Evolutionary conservation across 192 early-diverging fungal genomes (phyloP).

Genomic region (Podila minutissima): DNA sequence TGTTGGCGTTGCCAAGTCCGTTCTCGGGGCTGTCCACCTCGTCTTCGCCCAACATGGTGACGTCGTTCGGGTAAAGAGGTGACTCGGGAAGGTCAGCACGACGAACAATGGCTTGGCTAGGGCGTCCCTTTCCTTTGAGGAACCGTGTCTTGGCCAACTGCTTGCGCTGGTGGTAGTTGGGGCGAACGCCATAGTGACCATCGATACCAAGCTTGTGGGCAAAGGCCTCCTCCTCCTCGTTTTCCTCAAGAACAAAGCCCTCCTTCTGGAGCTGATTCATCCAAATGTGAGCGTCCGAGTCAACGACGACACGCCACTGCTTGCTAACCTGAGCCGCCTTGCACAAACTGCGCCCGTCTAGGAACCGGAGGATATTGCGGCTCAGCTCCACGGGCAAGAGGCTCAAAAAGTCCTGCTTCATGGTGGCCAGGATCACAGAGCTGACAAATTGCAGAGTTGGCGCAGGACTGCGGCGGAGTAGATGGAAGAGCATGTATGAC

Average conservation of each 20-base stretch:
- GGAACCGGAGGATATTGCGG: constrained; percentile 82
- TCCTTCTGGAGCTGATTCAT: constrained; percentile 54
- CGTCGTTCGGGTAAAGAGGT: constrained; percentile 44
- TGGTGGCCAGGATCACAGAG: constrained; percentile 85
- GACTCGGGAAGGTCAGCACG: constrained; percentile 35
- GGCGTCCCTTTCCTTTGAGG: constrained; percentile 36
- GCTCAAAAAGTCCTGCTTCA: constrained; percentile 92
- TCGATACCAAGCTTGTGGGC: constrained; percentile 46
- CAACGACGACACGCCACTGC: constrained; percentile 81
- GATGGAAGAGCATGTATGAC: constrained; percentile 88
- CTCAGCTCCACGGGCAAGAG: constrained; percentile 75
- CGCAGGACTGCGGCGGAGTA: constrained; percentile 84
- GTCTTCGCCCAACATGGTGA: constrained; percentile 46
- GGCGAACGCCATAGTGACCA: constrained; percentile 46
- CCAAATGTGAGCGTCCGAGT: constrained; percentile 71
- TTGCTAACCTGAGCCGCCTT: constrained; percentile 84
- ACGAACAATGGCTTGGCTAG: constrained; percentile 20
- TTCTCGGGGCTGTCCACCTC: constrained; percentile 14
- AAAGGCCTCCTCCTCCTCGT: constrained; percentile 51
- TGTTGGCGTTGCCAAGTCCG: not conserved
- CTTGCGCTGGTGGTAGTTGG: constrained; percentile 36
- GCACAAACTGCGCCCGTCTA: constrained; percentile 84
- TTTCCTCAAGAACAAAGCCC: constrained; percentile 53
- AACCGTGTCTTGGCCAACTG: constrained; percentile 18
- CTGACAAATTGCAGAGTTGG: constrained; percentile 92